Evolutionary conservation across 148 eudicot genomes (phyloP), one percentile per base, ranked within the genome.

Genomic region (Nepenthes mirabilis): DNA sequence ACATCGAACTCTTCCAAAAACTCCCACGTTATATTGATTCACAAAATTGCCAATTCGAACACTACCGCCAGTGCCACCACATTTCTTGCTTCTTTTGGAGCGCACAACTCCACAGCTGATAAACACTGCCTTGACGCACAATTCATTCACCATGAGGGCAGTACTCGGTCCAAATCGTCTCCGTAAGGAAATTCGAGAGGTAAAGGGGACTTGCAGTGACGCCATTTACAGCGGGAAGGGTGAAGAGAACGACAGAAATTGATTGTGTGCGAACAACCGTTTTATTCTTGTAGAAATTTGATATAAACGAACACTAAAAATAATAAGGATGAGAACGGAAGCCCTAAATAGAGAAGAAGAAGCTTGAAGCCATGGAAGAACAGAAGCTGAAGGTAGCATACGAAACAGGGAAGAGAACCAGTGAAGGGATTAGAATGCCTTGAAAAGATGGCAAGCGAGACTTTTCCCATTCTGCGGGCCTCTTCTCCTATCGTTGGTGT

Each of bases 141-240:
- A 63, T 14, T 76, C 71, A 37, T 70, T 80, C 5, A 73, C 72
- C 56, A 82, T 74, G 2, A 72, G 57, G 34, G 68, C 52, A 6
- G 49, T 43, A 63, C 45, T 59, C 52, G 63, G 40, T 59, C 82
- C 80, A 12, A 61, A 35, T 59, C 69, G 69, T 51, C 71, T 81
- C 34, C 65, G 60, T 58, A 56, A 73, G 14, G 66, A 66, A 43
- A 79, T 64, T n/a, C 75, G 79, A 73, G 77, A 66, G 47, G 81
- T 47, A 32, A 79, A 81, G 2, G 80, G 72, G 32, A 76, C 77
- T 77, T 81, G 90, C 8, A 69, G 56, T 32, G 62, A 33, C 51
- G 72, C 77, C 77, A 69, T 69, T 65, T 36, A 37, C 37, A 9
- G 36, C 23, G 59, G 32, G 14, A 2, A 45, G 10, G 56, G 47